phyloP scores from a whole-genome alignment of 495 filamentous ascomycete species.

The Hypoxylon trugodes region DNA sequence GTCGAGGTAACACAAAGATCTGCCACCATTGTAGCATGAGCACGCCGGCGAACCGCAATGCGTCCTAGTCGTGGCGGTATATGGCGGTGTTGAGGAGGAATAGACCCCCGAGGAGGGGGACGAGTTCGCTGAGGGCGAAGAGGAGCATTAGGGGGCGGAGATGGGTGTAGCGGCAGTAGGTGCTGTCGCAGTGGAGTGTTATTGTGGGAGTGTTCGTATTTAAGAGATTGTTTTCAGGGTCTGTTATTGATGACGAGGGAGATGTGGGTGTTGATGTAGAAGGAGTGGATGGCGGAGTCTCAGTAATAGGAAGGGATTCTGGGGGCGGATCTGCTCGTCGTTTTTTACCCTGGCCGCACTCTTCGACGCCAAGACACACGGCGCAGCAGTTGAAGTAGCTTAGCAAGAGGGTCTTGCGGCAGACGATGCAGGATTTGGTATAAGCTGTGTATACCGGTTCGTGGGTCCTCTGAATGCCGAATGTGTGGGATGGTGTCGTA shows the following conservation, averaged over 20 bases:
- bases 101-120: conserved; percentile 9
- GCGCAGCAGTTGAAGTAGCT: conserved; percentile 42
- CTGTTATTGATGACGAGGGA: background rate
- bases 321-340: background rate
- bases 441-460: background rate
- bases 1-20: conserved; percentile 34
- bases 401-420: conserved; percentile 34
- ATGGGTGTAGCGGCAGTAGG: conserved; percentile 31
- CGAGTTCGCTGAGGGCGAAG: conserved; percentile 24
- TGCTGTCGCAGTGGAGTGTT: conserved; percentile 20
- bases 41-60: conserved; percentile 26
- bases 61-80: conserved; percentile 27
- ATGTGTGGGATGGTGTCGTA: background rate
- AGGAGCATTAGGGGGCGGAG: conserved; percentile 18
- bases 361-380: conserved; percentile 23
- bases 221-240: background rate
- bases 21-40: conserved; percentile 36
- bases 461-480: background rate
- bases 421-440: conserved; percentile 48
- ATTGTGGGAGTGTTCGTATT: background rate
- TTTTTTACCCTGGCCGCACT: background rate
- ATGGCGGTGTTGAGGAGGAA: conserved; percentile 18
- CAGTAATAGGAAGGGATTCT: background rate
- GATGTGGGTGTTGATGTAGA: background rate
- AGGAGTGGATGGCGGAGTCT: background rate